Conservation (phyloP, 768 basidiomycete species). For the Lactarius hengduanensis region DNA sequence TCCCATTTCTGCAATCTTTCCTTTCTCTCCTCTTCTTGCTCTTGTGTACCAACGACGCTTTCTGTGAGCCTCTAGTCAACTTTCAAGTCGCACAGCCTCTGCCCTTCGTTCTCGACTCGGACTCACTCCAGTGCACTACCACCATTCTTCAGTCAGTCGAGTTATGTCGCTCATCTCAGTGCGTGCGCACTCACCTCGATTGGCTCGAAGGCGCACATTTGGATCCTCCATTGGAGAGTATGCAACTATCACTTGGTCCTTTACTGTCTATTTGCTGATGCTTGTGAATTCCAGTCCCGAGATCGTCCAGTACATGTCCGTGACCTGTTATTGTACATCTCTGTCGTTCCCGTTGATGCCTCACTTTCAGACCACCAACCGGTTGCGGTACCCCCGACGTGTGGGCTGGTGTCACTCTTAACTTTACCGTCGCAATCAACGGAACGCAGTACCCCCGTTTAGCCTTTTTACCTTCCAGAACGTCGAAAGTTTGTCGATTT, state of each 20-base stretch:
- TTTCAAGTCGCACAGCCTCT: slow-evolving; percentile 78
- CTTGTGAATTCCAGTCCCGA: slow-evolving; percentile 46
- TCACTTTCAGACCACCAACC: slow-evolving; percentile 57
- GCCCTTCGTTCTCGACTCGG: slow-evolving; percentile 48
- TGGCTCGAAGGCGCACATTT: slow-evolving; percentile 56
- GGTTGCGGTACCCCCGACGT: slow-evolving; percentile 67
- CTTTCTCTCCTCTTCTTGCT: too few species aligned
- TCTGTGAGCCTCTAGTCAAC: slow-evolving; percentile 41
- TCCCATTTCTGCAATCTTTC: too few species aligned
- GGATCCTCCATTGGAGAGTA: slow-evolving; percentile 69
- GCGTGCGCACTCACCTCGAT: not conserved
- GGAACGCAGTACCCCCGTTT: slow-evolving; percentile 76
- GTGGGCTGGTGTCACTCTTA: slow-evolving; percentile 74
- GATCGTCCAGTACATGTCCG: slow-evolving; percentile 60
- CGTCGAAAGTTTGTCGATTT: too few species aligned
- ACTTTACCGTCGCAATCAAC: slow-evolving; percentile 75
- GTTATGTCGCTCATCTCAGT: slow-evolving; percentile 6
- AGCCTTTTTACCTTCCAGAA: slow-evolving; percentile 42
- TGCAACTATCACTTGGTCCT: slow-evolving; percentile 29
- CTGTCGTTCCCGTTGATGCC: not conserved
- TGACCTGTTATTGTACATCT: slow-evolving; percentile 7
- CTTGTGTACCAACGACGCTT: not conserved
- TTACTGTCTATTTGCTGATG: not conserved
- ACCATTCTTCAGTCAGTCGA: slow-evolving; percentile 57
- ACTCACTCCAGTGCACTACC: slow-evolving; percentile 56